These are phyloP conservation scores for Trametes pubescens DNA, from an alignment of 1,284 basidiomycete genomes.

Conservation along the genomic window DNA sequence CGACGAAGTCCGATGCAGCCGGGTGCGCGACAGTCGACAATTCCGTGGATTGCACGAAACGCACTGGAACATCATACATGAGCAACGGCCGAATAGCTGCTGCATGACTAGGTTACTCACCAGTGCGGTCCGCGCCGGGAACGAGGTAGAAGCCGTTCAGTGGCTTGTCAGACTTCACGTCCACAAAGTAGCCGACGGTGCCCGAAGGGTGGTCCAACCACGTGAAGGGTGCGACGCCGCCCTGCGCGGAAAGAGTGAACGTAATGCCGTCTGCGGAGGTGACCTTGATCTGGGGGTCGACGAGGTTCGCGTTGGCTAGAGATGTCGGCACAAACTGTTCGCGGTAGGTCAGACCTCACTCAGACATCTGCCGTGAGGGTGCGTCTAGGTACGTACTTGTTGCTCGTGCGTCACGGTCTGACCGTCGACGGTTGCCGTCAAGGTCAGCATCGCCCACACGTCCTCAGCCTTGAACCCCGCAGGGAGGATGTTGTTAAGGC, in stretches of 20 bases:
- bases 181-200: slow-evolving; percentile 62
- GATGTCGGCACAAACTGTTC: slow-evolving; percentile 62
- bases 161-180: slow-evolving; percentile 49
- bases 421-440: slow-evolving; percentile 54
- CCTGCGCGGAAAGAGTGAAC: slow-evolving; percentile 60
- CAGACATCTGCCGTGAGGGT: not conserved
- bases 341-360: not conserved
- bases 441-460: slow-evolving; percentile 59
- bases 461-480: slow-evolving; percentile 49
- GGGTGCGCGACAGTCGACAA: slow-evolving; percentile 49
- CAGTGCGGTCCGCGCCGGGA: slow-evolving; percentile 50
- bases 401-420: slow-evolving; percentile 58
- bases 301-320: slow-evolving; percentile 53
- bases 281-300: slow-evolving; percentile 57
- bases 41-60: slow-evolving; percentile 49
- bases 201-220: slow-evolving; percentile 66
- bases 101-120: slow-evolving; percentile 7
- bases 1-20: slow-evolving; percentile 54
- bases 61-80: slow-evolving; percentile 17
- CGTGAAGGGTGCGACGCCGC: slow-evolving; percentile 64
- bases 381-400: slow-evolving; percentile 55
- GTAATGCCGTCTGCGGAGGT: slow-evolving; percentile 46
- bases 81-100: not conserved
- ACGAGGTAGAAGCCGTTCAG: slow-evolving; percentile 63
- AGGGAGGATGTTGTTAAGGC: slow-evolving; percentile 56